phyloP scores from a whole-genome alignment of 208 protist genomes.

The Acanthamoeba royreba region DNA sequence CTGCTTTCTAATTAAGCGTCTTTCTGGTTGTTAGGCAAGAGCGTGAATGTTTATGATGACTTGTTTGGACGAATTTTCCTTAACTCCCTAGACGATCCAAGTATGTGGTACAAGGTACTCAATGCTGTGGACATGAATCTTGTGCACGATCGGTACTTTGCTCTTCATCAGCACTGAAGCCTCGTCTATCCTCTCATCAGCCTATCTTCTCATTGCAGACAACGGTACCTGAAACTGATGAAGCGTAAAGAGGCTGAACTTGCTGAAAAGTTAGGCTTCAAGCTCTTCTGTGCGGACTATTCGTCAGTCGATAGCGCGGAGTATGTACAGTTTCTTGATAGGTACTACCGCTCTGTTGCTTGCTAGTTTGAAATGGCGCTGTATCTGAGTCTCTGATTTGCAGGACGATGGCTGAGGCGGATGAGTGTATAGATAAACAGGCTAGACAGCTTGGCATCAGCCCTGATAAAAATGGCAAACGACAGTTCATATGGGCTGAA shows the following conservation, averaged over 20 bases:
- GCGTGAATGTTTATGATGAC: neutral
- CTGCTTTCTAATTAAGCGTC: no score
- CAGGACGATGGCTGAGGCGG: neutral
- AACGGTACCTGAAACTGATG: neutral
- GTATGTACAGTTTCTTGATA: neutral
- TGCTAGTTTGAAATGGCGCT: no score
- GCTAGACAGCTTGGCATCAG: neutral
- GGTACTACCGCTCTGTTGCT: no score
- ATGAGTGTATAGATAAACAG: neutral
- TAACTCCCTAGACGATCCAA: neutral
- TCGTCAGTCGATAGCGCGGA: neutral
- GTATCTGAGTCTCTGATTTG: no score
- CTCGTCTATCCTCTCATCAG: no score
- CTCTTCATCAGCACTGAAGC: no score
- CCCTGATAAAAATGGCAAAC: neutral
- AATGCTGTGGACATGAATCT: neutral
- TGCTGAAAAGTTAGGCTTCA: neutral
- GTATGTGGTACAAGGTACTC: neutral
- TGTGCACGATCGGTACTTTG: neutral
- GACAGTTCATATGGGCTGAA: neutral
- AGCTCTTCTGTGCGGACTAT: neutral
- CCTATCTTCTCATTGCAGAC: no score
- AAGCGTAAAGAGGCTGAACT: neutral
- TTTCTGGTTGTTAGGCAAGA: neutral
- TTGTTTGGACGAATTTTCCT: neutral